Evolutionary conservation across 139 green algal genomes (phyloP).

Genomic region (Coelastrella sp.): DNA sequence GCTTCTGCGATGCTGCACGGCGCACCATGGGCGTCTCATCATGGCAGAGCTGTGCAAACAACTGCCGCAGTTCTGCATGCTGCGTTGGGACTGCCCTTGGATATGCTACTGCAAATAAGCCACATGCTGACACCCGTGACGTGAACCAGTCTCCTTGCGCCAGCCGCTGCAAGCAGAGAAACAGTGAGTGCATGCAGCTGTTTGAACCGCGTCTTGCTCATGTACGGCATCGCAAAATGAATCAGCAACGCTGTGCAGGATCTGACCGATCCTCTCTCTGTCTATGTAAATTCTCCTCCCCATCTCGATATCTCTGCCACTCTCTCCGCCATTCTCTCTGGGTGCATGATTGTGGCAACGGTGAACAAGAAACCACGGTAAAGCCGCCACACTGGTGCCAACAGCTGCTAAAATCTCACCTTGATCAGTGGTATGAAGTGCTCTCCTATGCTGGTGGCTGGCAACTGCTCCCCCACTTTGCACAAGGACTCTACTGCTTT

Average conservation of each 20-base stretch:
- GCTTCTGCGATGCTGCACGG: slow-evolving; percentile 87
- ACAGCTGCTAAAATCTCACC: slow-evolving; percentile 55
- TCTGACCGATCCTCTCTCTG: too few relatives aligned
- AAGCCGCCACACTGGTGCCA: background rate
- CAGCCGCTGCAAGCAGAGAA: slow-evolving; percentile 77
- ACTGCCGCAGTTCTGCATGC: slow-evolving; percentile 78
- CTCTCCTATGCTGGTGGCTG: slow-evolving; percentile 72
- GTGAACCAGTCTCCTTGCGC: slow-evolving; percentile 97
- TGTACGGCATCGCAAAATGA: too few relatives aligned
- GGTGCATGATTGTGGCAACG: too few relatives aligned
- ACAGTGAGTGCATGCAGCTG: background rate
- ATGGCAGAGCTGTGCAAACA: slow-evolving; percentile 87
- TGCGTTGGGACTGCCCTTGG: slow-evolving; percentile 50
- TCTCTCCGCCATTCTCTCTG: too few relatives aligned
- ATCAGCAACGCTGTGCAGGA: background rate
- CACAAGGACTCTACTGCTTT: slow-evolving; percentile 91
- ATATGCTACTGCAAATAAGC: slow-evolving; percentile 92
- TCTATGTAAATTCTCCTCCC: too few relatives aligned
- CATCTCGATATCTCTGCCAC: too few relatives aligned
- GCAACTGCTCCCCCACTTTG: slow-evolving; percentile 85
- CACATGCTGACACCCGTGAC: slow-evolving; percentile 90
- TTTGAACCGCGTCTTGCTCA: too few relatives aligned
- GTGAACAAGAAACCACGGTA: too few relatives aligned
- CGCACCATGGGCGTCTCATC: slow-evolving; percentile 99
- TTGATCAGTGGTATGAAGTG: slow-evolving; percentile 89